Base-by-base conservation (phyloP, 306 rosid genomes). In the Mucuna pruriens region DNA sequence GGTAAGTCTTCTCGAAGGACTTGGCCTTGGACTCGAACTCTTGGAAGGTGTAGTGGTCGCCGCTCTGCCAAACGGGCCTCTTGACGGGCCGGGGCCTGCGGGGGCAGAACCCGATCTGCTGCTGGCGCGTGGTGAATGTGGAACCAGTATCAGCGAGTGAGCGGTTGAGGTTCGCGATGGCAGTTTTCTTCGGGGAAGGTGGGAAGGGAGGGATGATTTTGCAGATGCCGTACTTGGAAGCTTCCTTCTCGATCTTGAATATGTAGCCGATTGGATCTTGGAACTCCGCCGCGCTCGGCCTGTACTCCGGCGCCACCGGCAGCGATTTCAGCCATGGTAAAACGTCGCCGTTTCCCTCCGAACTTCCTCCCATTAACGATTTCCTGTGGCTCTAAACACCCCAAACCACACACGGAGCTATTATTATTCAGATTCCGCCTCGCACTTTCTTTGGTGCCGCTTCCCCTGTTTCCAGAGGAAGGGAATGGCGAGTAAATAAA, bases 51-150 rank as follows among this genome's bases (percentile, higher is more conserved):
- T 93, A 96, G 74, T 82, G 38, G 72, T 90, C 97, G 2, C 99
- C 99, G 77, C 99, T 96, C 94, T 96, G 88, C 99, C 99, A 96
- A 22, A 96, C 99, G 4, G 99, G 94, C 3, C 97, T 77, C 81
- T 90, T 89, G 2, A 94, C 98, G 5, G 99, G 98, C 0, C 97
- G 80, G 0, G 90, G 82, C 36, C 78, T 88, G 16, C 99, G 81
- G 20, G 99, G 99, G 81, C 98, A 96, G 73, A 96, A 96, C 78
- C 99, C 99, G 98, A 96, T 94, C 98, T 96, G 99, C 76, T 96
- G 98, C 86, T 93, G 98, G 61, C 99, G 91, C n/a, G 99, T 96
- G 7, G 97, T 90, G 97, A 96, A 96, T 88, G 98, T 88, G 73
- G 97, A 54, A 19, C 60, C 77, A 3, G 55, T 7, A 19, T 9